Base-by-base conservation (phyloP, 2,329 filamentous ascomycete species). In the Corynespora cassiicola region DNA sequence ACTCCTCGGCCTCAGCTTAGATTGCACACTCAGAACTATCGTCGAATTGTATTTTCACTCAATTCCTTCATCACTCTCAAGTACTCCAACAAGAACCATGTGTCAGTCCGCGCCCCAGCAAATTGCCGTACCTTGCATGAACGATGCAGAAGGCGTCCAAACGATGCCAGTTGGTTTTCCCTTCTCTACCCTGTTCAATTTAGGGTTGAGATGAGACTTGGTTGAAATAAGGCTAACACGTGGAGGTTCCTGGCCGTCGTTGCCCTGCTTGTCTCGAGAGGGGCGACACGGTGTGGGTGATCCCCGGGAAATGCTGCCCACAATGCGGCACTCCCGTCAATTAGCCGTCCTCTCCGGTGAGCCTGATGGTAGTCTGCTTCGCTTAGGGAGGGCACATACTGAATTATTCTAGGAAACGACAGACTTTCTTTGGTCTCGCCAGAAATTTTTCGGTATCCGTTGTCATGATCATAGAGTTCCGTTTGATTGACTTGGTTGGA, bases 271-370 rank as follows among this genome's bases (percentile, higher is more conserved):
- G 67, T 35, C 56, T 69, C 29, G 66, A 68, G 35, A 61, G 65
- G 27, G 66, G 66, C n/a, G 56, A 68, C 28, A 67, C 63, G 2
- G 64, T 70, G 3, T 70, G 67, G 67, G 67, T 70, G 14, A 65
- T 69, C 33, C 66, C 65, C 5, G 67, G 67, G 17, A 69, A 69
- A 40, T 63, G 61, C 47, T 70, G 67, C 43, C 63, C 65, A 6
- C 52, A 63, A 28, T 70, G 67, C 34, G 66, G 66, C 28, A 68
- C 66, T 33, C 63, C 65, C n/a, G 67, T 70, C 21, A 69, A 68
- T 39, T 70, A 53, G 36, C 15, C 7, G 29, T 12, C 10, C 11
- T 11, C 25, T 39, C 15, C 6, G 24, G 45, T 49, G 42, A 31
- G 44, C n/a, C n/a, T n/a, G n/a, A n/a, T n/a, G n/a, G n/a, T n/a